Evolutionary conservation across 1,139 yeast species (phyloP).

Genomic region (Nadsonia commutata): DNA sequence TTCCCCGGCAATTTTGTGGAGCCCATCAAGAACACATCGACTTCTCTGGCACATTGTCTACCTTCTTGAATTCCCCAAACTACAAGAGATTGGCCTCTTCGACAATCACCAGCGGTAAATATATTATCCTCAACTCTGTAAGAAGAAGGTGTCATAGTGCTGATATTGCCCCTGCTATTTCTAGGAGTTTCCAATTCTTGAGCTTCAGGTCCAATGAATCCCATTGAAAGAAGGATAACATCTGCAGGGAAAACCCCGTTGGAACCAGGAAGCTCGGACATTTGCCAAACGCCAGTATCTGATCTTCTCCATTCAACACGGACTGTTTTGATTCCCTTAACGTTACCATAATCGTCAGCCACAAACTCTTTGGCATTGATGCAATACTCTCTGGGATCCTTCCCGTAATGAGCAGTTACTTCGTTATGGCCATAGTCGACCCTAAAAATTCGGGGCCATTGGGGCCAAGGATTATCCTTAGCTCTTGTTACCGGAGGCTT

Average conservation of each 20-base stretch:
- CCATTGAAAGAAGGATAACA: slow-evolving; percentile 88
- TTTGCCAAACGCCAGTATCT: slow-evolving; percentile 95
- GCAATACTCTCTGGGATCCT: slow-evolving; percentile 95
- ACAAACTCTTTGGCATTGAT: slow-evolving; percentile 90
- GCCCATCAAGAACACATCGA: slow-evolving; percentile 69
- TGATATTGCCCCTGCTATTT: slow-evolving; percentile 78
- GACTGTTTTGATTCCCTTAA: slow-evolving; percentile 81
- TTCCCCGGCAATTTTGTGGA: slow-evolving; percentile 78
- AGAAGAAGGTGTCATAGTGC: slow-evolving; percentile 46
- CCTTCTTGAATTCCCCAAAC: slow-evolving; percentile 99
- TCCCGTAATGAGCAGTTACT: slow-evolving; percentile 86
- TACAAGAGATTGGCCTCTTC: slow-evolving; percentile 95
- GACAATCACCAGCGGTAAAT: slow-evolving; percentile 96
- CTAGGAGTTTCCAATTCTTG: slow-evolving; percentile 59
- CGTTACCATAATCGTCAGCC: slow-evolving; percentile 89
- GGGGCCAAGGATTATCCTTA: slow-evolving; percentile 99
- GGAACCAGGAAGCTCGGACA: slow-evolving; percentile 92
- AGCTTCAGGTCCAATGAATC: slow-evolving; percentile 92
- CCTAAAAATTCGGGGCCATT: slow-evolving; percentile 96
- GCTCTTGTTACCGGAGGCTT: slow-evolving; percentile 79
- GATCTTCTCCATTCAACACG: slow-evolving; percentile 97
- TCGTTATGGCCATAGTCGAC: slow-evolving; percentile 97
- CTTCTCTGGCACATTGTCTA: slow-evolving; percentile 93
- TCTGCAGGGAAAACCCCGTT: slow-evolving; percentile 94
- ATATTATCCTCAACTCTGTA: slow-evolving; percentile 60